phyloP scores from a whole-genome alignment of 2,329 filamentous ascomycete species.

The Pyrenophora tritici-repentis region DNA sequence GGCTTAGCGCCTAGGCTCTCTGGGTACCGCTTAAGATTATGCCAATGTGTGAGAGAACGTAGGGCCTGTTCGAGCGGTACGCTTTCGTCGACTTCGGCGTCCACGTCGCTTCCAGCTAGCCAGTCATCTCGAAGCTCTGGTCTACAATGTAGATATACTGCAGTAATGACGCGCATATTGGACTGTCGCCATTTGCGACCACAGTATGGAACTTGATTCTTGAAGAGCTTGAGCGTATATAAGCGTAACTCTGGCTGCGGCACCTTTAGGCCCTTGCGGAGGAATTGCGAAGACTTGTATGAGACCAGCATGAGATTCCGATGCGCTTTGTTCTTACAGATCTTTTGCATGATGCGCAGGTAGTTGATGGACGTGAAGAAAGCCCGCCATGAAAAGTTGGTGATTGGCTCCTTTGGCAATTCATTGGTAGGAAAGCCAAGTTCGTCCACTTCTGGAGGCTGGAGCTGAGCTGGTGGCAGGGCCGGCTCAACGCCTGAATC shows the following conservation, averaged over 20 bases:
- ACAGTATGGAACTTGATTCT: slow-evolving; percentile 97
- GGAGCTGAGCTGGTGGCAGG: slow-evolving; percentile 31
- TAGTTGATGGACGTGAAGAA: slow-evolving; percentile 97
- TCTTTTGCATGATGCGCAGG: slow-evolving; percentile 94
- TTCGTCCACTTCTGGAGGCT: slow-evolving; percentile 73
- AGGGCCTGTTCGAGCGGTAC: slow-evolving; percentile 90
- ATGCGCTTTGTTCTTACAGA: slow-evolving; percentile 94
- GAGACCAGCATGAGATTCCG: slow-evolving; percentile 91
- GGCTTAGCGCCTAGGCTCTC: slow-evolving; percentile 67
- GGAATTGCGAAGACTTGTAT: slow-evolving; percentile 91
- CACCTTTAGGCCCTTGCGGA: slow-evolving; percentile 88
- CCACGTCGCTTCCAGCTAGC: slow-evolving; percentile 87
- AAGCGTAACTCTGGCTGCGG: slow-evolving; percentile 85
- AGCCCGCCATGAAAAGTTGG: slow-evolving; percentile 88
- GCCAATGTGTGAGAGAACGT: slow-evolving; percentile 89
- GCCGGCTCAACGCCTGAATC: slow-evolving; percentile 34
- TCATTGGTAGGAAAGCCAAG: slow-evolving; percentile 78
- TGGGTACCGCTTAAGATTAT: slow-evolving; percentile 82
- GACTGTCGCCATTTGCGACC: slow-evolving; percentile 96
- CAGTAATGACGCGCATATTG: slow-evolving; percentile 98
- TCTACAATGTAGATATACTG: slow-evolving; percentile 90
- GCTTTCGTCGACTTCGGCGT: slow-evolving; percentile 91
- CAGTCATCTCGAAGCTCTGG: slow-evolving; percentile 94
- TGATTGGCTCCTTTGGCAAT: slow-evolving; percentile 76
- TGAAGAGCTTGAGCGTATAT: slow-evolving; percentile 97